Conservation (phyloP, 306 rosid species). For the Vigna trinervia region DNA sequence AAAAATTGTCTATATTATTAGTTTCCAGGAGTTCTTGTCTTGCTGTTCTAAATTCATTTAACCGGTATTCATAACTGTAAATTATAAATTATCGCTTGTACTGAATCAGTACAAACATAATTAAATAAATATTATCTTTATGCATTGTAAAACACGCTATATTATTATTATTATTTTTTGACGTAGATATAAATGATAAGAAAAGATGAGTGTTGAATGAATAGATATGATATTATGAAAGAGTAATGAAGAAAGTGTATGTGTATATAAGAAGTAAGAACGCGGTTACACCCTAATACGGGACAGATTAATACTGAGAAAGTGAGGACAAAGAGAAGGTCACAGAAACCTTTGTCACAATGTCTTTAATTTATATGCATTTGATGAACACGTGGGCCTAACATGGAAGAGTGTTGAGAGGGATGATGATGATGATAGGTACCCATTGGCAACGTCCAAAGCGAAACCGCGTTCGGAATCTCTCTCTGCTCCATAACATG, state of each 20-base stretch:
- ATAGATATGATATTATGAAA: background rate
- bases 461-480: conserved; percentile 35
- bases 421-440: too few relatives aligned
- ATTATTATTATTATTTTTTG: background rate
- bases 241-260: background rate
- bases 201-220: background rate
- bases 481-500: background rate
- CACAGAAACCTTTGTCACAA: background rate
- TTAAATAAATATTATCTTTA: background rate
- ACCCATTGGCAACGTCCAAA: background rate
- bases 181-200: background rate
- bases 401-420: background rate
- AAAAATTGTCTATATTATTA: too few relatives aligned
- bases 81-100: too few relatives aligned
- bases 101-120: too few relatives aligned
- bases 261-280: background rate
- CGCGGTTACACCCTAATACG: background rate
- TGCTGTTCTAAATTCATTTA: background rate
- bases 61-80: background rate
- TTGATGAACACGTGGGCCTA: background rate
- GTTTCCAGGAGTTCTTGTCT: background rate
- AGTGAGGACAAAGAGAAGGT: background rate
- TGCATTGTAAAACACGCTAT: background rate
- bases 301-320: background rate
- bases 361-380: background rate